phyloP scores from a whole-genome alignment of 495 filamentous ascomycete species.

The Aspergillus ostianus region DNA sequence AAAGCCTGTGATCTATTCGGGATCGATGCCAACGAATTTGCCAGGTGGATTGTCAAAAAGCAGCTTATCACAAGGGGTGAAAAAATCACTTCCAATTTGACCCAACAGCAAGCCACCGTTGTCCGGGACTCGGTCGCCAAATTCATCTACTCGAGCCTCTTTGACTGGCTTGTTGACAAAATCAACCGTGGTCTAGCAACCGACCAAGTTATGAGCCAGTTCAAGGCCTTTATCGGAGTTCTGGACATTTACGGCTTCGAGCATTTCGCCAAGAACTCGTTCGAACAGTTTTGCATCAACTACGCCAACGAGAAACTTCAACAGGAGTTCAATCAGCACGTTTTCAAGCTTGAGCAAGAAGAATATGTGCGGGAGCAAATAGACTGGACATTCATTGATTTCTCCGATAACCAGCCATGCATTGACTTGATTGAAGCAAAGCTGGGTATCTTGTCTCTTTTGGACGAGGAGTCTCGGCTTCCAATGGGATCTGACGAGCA shows the following conservation, averaged over 20 bases:
- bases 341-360: slow-evolving; percentile 99
- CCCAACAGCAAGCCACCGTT: slow-evolving; percentile 89
- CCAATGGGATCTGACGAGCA: slow-evolving; percentile 98
- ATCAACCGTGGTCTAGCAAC: slow-evolving; percentile 91
- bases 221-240: slow-evolving; percentile 95
- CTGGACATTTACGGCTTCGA: slow-evolving; percentile 99
- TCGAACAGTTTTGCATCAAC: slow-evolving; percentile 99
- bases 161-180: slow-evolving; percentile 96
- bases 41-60: slow-evolving; percentile 99
- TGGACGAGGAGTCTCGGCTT: slow-evolving; percentile 94
- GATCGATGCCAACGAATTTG: slow-evolving; percentile 82
- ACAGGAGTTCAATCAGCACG: slow-evolving; percentile 99
- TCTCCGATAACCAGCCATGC: slow-evolving; percentile 99
- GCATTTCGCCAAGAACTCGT: slow-evolving; percentile 99
- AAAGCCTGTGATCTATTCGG: slow-evolving; percentile 85
- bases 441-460: slow-evolving; percentile 83
- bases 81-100: slow-evolving; percentile 95
- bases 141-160: slow-evolving; percentile 96
- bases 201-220: slow-evolving; percentile 77
- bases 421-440: slow-evolving; percentile 98
- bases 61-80: slow-evolving; percentile 95
- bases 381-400: slow-evolving; percentile 99
- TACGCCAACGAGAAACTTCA: slow-evolving; percentile 99
- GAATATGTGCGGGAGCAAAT: slow-evolving; percentile 97
- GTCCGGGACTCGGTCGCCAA: slow-evolving; percentile 98